phyloP scores from a whole-genome alignment of 2,329 filamentous ascomycete species.

The Xylogone sp. region DNA sequence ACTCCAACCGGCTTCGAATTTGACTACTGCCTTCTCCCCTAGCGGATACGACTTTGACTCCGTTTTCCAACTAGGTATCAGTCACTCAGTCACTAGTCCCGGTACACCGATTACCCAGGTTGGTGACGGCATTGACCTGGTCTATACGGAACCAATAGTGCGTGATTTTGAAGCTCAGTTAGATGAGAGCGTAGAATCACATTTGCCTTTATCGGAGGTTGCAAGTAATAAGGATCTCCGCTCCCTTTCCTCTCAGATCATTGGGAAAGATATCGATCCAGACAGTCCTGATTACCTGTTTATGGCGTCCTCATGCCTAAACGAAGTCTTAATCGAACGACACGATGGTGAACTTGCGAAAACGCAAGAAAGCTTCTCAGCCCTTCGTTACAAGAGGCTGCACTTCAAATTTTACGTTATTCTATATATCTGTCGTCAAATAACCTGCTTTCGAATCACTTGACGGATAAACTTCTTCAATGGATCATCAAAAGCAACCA shows the following conservation, averaged over 20 bases:
- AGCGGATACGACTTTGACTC: too few species aligned
- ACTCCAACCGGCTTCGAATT: too few species aligned
- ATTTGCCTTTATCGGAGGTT: too few species aligned
- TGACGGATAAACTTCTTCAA: conserved; percentile 12
- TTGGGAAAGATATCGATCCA: conserved; percentile 3
- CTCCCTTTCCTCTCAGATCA: conserved; percentile 8
- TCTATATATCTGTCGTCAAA: conserved; percentile 16
- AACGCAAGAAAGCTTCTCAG: conserved; percentile 12
- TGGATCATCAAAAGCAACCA: conserved; percentile 13
- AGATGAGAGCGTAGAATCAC: too few species aligned
- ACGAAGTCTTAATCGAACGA: conserved; percentile 13
- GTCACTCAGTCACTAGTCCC: too few species aligned
- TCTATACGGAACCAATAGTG: too few species aligned
- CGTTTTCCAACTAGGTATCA: too few species aligned
- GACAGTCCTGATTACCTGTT: conserved; percentile 2
- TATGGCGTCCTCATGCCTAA: conserved; percentile 9
- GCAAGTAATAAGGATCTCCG: conserved; percentile 4
- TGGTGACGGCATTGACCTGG: too few species aligned
- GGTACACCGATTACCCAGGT: too few species aligned
- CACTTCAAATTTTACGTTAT: conserved; percentile 16
- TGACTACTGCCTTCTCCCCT: too few species aligned
- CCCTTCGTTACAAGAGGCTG: conserved; percentile 11
- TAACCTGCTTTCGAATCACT: conserved; percentile 7
- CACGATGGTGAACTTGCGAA: conserved; percentile 12
- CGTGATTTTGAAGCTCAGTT: too few species aligned